These are phyloP conservation scores for Fraxinus nigra DNA, from an alignment of 305 asterid species.

Conservation along the genomic window DNA sequence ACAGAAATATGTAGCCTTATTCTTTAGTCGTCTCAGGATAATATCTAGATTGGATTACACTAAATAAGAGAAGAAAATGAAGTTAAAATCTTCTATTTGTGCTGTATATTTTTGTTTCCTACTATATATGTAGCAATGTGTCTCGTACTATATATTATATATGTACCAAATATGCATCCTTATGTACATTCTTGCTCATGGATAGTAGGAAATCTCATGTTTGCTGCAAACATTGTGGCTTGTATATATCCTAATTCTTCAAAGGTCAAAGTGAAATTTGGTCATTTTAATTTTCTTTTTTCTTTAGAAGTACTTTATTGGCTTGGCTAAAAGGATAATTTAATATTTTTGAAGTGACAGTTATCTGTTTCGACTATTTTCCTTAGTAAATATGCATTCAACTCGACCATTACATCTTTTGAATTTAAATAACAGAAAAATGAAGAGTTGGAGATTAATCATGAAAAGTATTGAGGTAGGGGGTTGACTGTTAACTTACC, in stretches of 20 bases:
- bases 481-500: too few relatives aligned
- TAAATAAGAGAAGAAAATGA: not conserved
- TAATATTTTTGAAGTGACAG: not conserved
- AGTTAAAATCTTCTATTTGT: not conserved
- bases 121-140: not conserved
- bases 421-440: too few relatives aligned
- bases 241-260: not conserved
- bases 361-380: not conserved
- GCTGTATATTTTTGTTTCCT: not conserved
- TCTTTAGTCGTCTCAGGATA: not conserved
- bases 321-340: not conserved
- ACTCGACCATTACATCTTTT: not conserved
- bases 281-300: too few relatives aligned
- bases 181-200: not conserved
- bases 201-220: not conserved
- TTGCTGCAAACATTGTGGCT: not conserved
- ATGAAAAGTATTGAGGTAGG: too few relatives aligned
- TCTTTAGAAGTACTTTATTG: not conserved
- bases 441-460: too few relatives aligned
- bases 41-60: not conserved
- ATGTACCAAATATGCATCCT: not conserved
- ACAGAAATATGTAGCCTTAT: too few relatives aligned
- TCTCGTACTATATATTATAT: too few relatives aligned
- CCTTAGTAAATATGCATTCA: not conserved
- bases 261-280: not conserved